Base-by-base conservation (phyloP, 257 asterid genomes). In the Capsicum pubescens region DNA sequence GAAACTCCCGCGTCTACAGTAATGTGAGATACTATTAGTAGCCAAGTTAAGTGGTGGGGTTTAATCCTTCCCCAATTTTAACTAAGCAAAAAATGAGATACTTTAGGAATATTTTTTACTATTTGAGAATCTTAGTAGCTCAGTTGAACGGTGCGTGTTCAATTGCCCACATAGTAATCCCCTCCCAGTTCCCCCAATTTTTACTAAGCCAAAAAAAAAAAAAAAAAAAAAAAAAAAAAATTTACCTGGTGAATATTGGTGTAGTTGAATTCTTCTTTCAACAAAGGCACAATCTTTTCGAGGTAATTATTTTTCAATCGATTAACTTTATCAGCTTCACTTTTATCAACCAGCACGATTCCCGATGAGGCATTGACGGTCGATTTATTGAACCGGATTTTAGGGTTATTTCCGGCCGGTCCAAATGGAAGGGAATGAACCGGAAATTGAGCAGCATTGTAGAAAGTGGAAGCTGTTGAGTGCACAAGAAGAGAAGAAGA, bases 231-330 rank as follows among this genome's bases (percentile, higher is more conserved):
- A 26, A 26, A 26, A 26, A 1, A 26, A 26, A 26, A 26, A 26
- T 26, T 26, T 26, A 94, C 99, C 95, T 96, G 95, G 83, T 90
- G 98, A 89, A 93, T 85, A 86, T 93, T 97, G 67, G 92, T 82
- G 90, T 97, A 97, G 19, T 82, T 88, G 89, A 97, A 97, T 93
- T 95, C 99, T 48, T 95, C 97, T 44, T 89, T 95, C 82, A 97
- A 97, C 84, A 90, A 3, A 2, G 99, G 99, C 8, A 93, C 90
- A 68, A 95, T 92, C 86, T 88, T 95, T 21, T 97, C 94, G 46
- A 95, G 82, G 91, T 97, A 95, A 64, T 87, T 72, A 39, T 92
- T 57, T 89, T 93, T 93, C 86, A 97, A 96, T 52, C 97, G 93
- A 83, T 89, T 80, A 71, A 87, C 87, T 36, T 89, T 91, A 89